Conservation (phyloP, 2,329 filamentous ascomycete species). For the Rachicladosporium sp. region DNA sequence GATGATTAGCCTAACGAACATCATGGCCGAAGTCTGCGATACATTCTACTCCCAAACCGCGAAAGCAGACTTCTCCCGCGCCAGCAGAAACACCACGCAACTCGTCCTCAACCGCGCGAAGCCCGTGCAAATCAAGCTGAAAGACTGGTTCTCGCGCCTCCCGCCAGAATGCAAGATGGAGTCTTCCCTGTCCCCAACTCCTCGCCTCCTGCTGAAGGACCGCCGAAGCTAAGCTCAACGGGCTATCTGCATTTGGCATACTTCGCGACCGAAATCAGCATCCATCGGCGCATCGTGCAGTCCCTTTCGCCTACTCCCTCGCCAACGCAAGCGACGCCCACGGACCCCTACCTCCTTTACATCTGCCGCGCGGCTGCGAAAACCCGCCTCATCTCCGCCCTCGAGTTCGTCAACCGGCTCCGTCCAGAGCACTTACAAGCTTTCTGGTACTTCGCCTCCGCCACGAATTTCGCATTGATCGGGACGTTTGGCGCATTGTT, state of each 20-base stretch:
- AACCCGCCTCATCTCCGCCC: constrained; percentile 83
- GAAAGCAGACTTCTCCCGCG: constrained; percentile 54
- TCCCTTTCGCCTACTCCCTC: constrained; percentile 43
- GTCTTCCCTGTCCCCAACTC: constrained; percentile 14
- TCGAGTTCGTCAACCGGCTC: constrained; percentile 93
- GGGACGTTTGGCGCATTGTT: constrained; percentile 85
- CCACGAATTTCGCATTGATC: constrained; percentile 87
- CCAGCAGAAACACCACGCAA: constrained; percentile 57
- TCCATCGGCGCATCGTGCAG: constrained; percentile 81
- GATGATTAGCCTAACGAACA: constrained; percentile 62
- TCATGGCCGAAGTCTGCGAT: constrained; percentile 68
- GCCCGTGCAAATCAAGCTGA: constrained; percentile 69
- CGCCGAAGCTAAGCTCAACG: constrained; percentile 31
- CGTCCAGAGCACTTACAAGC: constrained; percentile 74
- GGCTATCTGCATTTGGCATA: constrained; percentile 78
- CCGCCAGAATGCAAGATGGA: constrained; percentile 56
- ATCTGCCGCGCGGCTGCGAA: constrained; percentile 92
- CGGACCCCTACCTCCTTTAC: constrained; percentile 70
- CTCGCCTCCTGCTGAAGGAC: constrained; percentile 8
- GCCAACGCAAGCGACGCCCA: constrained; percentile 19
- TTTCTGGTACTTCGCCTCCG: constrained; percentile 85
- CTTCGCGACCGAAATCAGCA: constrained; percentile 85
- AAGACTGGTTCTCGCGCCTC: constrained; percentile 68
- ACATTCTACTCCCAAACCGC: constrained; percentile 71
- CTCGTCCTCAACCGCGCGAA: constrained; percentile 65